Percentiles rank a stretch among this genome's conserved stretches.
Evolutionary conservation across 495 filamentous ascomycete species (phyloP).

Genomic region (Darksidea phi): DNA sequence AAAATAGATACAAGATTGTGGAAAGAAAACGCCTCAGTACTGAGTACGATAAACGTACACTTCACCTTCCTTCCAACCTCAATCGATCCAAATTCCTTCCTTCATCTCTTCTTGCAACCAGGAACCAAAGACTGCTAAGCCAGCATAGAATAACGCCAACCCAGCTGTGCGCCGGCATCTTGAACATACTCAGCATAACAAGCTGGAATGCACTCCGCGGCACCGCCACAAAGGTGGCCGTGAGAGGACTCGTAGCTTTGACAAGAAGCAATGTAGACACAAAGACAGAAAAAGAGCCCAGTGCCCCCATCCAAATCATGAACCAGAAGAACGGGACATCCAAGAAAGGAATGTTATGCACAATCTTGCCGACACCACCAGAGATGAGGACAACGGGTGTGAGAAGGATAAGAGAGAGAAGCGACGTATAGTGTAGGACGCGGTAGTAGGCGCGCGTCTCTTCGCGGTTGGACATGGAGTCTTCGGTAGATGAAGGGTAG

Average conservation of each 20-base stretch:
- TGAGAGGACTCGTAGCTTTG: slow-evolving; percentile 48
- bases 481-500: slow-evolving; percentile 24
- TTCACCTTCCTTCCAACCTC: slow-evolving; percentile 34
- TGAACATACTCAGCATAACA: slow-evolving; percentile 42
- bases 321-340: slow-evolving; percentile 54
- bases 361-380: slow-evolving; percentile 49
- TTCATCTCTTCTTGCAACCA: slow-evolving; percentile 47
- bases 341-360: slow-evolving; percentile 52
- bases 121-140: slow-evolving; percentile 50
- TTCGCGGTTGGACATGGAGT: slow-evolving; percentile 38
- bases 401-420: slow-evolving; percentile 50
- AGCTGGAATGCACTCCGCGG: slow-evolving; percentile 46
- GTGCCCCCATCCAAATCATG: slow-evolving; percentile 41
- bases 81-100: slow-evolving; percentile 39
- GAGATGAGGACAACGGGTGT: slow-evolving; percentile 50
- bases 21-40: no score
- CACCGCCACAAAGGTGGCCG: slow-evolving; percentile 44
- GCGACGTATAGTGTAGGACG: slow-evolving; percentile 51
- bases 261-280: slow-evolving; percentile 44
- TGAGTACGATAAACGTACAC: neutral
- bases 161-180: slow-evolving; percentile 43
- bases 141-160: slow-evolving; percentile 52
- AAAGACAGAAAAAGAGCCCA: slow-evolving; percentile 46
- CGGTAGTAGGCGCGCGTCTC: slow-evolving; percentile 50
- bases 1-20: no score